Evolutionary conservation across 306 rosid species (phyloP), one percentile per base, ranked within the genome.

Genomic region (Begonia masoniana): DNA sequence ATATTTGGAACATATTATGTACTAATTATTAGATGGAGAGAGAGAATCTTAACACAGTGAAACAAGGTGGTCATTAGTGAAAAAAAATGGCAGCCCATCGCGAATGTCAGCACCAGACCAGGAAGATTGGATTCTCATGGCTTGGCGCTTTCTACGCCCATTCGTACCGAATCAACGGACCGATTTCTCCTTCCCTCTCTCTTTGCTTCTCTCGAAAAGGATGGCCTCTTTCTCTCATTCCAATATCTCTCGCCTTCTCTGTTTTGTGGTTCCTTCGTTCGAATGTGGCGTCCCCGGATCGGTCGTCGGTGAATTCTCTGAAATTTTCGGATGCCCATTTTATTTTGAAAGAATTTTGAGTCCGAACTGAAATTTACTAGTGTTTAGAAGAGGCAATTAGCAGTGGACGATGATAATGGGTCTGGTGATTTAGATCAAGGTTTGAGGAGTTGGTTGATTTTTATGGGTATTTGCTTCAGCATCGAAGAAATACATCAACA

Each of bases 401-500:
- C 52, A 17, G 58, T 50, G 43, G 74, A n/a, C 51, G 41, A 66
- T 67, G 75, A 15, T 17, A 50, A 13, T 16, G 23, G 10, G 3
- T 50, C 53, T 62, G 16, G 42, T 48, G 14, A 31, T 41, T 23
- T 42, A 43, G 54, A 36, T 54, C 52, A 31, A 43, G 50, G 62
- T 47, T 54, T 55, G 66, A 46, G 50, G 41, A 63, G 57, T 46
- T 23, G 62, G 62, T 75, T 64, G 56, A n/a, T 61, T 73, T 76
- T 76, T 74, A 87, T 83, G 96, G 96, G 96, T 80, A 70, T 74
- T 78, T 87, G 94, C 78, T 78, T 83, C 64, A 87, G 94, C 73
- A 75, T 77, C 46, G 83, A 81, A 54, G 70, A 76, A 19, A 58
- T 35, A 21, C 76, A 56, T 13, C 56, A 39, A 39, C 67, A 67